Percentiles rank a stretch among this genome's conserved stretches.
These are phyloP conservation scores for Francoa sonchifolia DNA, from an alignment of 441 rosid species.

Conservation along the genomic window DNA sequence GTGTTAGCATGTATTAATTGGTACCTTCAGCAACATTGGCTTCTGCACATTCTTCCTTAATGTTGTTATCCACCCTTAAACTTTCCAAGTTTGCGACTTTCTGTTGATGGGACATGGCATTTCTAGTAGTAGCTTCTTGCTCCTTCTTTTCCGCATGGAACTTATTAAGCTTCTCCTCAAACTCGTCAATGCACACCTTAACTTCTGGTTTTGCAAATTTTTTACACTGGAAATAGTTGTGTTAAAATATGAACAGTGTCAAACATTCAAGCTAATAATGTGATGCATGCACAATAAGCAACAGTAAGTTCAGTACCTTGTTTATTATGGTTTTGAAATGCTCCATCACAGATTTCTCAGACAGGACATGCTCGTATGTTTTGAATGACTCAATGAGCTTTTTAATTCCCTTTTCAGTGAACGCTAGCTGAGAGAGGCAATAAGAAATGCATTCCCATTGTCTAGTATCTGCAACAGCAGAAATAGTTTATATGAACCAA, in stretches of 20 bases:
- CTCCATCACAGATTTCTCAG: conserved; percentile 77
- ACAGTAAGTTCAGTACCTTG: conserved; percentile 42
- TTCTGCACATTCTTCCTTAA: conserved; percentile 24
- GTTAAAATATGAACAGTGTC: conserved; percentile 1
- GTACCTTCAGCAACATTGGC: conserved; percentile 32
- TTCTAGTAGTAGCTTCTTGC: conserved; percentile 85
- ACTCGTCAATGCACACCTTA: conserved; percentile 81
- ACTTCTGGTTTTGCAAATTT: conserved; percentile 95
- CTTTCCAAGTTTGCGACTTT: conserved; percentile 39
- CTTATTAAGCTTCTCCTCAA: conserved; percentile 88
- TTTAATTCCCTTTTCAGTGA: conserved; percentile 90
- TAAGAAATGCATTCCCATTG: conserved; percentile 94
- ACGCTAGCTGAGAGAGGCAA: conserved; percentile 85
- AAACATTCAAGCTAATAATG: conserved; percentile 5
- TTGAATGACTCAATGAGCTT: conserved; percentile 84
- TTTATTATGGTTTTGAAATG: conserved; percentile 77
- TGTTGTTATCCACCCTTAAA: conserved; percentile 17
- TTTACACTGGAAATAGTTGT: conserved; percentile 46
- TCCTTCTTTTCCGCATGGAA: conserved; percentile 87
- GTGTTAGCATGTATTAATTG: not conserved
- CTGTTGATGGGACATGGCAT: conserved; percentile 66
- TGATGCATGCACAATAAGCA: conserved; percentile 2
- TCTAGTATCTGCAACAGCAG: conserved; percentile 52
- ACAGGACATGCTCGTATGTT: conserved; percentile 70
- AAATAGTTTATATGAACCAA: conserved; percentile 6